phyloP scores from a whole-genome alignment of 106 monocot species.

The Phalaenopsis aphrodite region DNA sequence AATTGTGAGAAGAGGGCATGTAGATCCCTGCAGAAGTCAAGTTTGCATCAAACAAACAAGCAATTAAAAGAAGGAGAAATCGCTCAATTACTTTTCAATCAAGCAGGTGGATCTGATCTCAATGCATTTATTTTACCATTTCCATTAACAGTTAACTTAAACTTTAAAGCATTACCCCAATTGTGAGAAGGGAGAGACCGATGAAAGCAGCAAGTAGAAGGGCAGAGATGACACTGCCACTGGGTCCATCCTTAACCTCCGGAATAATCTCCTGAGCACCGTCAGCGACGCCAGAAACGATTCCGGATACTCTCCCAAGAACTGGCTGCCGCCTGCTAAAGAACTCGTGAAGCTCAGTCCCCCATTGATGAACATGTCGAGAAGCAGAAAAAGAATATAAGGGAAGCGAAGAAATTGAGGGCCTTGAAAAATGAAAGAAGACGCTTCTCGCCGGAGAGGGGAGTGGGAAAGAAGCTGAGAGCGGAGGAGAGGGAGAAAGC shows the following conservation, averaged over 20 bases:
- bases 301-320: background rate
- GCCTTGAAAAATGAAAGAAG: background rate
- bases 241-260: constrained; percentile 2
- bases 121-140: too few relatives aligned
- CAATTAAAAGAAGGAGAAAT: too few relatives aligned
- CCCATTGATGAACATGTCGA: background rate
- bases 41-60: too few relatives aligned
- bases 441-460: background rate
- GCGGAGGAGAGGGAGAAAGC: background rate
- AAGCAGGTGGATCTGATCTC: too few relatives aligned
- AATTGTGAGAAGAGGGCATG: too few relatives aligned
- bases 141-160: background rate
- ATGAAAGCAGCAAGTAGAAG: constrained; percentile 40
- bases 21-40: too few relatives aligned
- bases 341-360: background rate
- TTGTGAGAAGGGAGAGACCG: constrained; percentile 37
- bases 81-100: too few relatives aligned
- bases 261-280: constrained; percentile 11
- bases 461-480: background rate
- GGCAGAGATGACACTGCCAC: constrained; percentile 24
- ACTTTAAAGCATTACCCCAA: constrained; percentile 30
- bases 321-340: too few relatives aligned
- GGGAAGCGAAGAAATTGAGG: background rate
- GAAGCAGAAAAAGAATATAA: background rate
- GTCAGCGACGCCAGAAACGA: background rate